Percentiles rank a stretch among this genome's conserved stretches.
Conservation (phyloP, 169 alveolate species). For the Plasmodium falciparum region DNA sequence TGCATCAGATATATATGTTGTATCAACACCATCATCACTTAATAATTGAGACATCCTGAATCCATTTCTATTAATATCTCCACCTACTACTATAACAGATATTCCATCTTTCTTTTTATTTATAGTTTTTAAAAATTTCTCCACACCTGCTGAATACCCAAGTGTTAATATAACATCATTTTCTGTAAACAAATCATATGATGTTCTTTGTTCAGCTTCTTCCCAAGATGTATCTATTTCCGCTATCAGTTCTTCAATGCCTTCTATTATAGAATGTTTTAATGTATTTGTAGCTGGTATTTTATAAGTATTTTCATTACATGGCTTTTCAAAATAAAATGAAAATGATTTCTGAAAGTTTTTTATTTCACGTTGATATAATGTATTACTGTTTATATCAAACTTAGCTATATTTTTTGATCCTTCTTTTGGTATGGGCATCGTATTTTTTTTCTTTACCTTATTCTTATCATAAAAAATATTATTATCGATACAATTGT, state of each 20-base stretch:
- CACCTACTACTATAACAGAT: constrained; percentile 73
- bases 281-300: constrained; percentile 71
- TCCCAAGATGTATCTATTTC: constrained; percentile 72
- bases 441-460: no score
- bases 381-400: neutral
- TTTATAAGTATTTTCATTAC: constrained; percentile 41
- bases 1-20: constrained; percentile 70
- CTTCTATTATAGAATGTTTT: constrained; percentile 74
- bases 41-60: constrained; percentile 53
- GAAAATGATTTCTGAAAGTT: constrained; percentile 63
- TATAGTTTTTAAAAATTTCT: constrained; percentile 54
- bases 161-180: constrained; percentile 73
- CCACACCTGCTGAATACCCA: constrained; percentile 72
- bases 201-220: constrained; percentile 76
- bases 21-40: constrained; percentile 76
- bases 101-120: constrained; percentile 77
- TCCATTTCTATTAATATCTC: constrained; percentile 72
- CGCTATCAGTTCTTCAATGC: constrained; percentile 56
- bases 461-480: no score
- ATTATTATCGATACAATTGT: no score
- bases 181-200: constrained; percentile 70
- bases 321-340: constrained; percentile 47
- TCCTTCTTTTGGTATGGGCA: no score
- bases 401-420: no score
- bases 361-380: constrained; percentile 61